Evolutionary conservation across 2,329 filamentous ascomycete genomes (phyloP).

Genomic region (Calonectria hawksworthii): DNA sequence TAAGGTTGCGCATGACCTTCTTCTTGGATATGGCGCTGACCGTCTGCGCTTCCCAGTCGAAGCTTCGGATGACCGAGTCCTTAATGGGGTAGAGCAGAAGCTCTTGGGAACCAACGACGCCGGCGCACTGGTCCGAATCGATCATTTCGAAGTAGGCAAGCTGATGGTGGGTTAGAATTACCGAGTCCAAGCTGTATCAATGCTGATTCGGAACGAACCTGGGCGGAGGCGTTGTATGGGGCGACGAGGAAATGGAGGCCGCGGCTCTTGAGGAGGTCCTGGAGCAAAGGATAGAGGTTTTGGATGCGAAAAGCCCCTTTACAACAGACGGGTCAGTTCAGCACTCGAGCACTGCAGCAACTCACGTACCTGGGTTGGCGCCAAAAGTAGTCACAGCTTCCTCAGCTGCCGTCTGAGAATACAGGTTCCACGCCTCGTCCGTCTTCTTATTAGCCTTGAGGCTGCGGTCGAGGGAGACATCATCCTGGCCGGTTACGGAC

Average conservation of each 20-base stretch:
- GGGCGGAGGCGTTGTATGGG: conserved; percentile 88
- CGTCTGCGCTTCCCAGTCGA: conserved; percentile 78
- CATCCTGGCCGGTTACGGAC: conserved; percentile 81
- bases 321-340: conserved; percentile 44
- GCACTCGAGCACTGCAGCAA: background rate
- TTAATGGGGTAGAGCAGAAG: conserved; percentile 88
- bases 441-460: conserved; percentile 78
- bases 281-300: conserved; percentile 82
- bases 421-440: conserved; percentile 87
- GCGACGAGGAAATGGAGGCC: conserved; percentile 84
- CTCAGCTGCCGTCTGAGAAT: conserved; percentile 84
- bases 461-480: conserved; percentile 74
- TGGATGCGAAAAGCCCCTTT: conserved; percentile 79
- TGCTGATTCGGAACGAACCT: conserved; percentile 67
- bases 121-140: conserved; percentile 77
- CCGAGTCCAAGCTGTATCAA: background rate
- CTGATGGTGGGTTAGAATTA: conserved; percentile 56
- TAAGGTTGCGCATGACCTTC: conserved; percentile 77
- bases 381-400: conserved; percentile 91
- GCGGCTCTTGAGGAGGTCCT: conserved; percentile 78
- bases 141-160: conserved; percentile 83
- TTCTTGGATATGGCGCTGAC: conserved; percentile 77
- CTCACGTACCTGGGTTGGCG: conserved; percentile 74
- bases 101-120: conserved; percentile 87
- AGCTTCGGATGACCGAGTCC: conserved; percentile 76